Base-by-base conservation (phyloP, 352 stramenopile species). In the Pythium folliculosum region DNA sequence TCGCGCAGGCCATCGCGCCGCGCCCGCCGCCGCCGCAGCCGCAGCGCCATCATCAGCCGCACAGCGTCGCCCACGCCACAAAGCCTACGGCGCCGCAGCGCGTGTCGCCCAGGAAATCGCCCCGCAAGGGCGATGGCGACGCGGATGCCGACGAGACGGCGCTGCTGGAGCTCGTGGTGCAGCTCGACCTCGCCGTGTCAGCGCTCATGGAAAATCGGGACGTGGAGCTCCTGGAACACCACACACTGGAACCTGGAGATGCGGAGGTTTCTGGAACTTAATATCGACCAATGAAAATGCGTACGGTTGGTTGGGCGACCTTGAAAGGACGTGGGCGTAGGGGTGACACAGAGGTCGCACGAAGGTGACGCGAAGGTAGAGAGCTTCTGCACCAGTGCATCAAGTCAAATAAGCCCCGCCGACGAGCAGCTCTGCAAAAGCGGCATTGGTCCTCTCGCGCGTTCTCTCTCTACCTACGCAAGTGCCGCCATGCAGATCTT, bases 331-430 rank as follows among this genome's bases (percentile, higher is more conserved):
- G 38, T 63, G 5, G 27, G 27, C 27, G 27, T 32, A 6, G 19
- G 22, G 27, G 14, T 30, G 5, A 9, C 10, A 5, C 27, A 32
- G 16, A 61, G 38, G 76, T 81, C 30, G 61, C 70, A 49, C 63
- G 67, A 85, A 82, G 62, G 75, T 81, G 13, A 49, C 51, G 14
- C 47, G 60, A 78, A 70, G 51, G 38, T 59, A 52, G 59, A 45
- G 30, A 58, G 71, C 73, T 51, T 88, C 78, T 89, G 79, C 80
- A 82, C 82, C 80, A 89, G 77, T 89, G 79, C 65, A 70, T 77
- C 56, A 72, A 72, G 52, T 45, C 48, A 51, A 40, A 32, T 32
- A 30, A 43, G 53, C 52, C 17, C 21, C 22, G 48, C 48, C 27
- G 27, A 5, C 27, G 27, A 32, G 27, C 27, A 32, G 27, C 27